Evolutionary conservation across 2,329 filamentous ascomycete species (phyloP).

Genomic region (Penicillium sp.): DNA sequence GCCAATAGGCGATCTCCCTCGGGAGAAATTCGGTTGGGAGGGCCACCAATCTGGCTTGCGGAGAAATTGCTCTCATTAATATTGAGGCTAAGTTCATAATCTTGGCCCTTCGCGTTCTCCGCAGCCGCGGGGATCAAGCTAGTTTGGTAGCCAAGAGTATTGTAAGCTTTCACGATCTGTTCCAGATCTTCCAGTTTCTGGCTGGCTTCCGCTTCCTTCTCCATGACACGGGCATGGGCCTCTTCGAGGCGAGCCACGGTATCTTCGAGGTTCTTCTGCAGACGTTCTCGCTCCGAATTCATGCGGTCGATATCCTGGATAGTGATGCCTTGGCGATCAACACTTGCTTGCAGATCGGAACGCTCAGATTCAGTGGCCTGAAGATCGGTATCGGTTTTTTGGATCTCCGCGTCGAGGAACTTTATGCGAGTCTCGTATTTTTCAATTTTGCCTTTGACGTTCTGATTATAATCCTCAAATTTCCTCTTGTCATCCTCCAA

Average conservation of each 20-base stretch:
- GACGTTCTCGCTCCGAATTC: conserved; percentile 88
- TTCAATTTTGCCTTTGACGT: conserved; percentile 79
- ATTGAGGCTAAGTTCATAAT: conserved; percentile 83
- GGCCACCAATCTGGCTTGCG: conserved; percentile 56
- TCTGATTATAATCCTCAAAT: conserved; percentile 90
- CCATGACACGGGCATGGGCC: conserved; percentile 74
- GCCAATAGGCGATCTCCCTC: conserved; percentile 76
- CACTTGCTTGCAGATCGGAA: conserved; percentile 73
- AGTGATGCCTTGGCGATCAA: conserved; percentile 91
- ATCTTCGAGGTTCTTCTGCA: conserved; percentile 84
- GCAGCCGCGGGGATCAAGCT: conserved; percentile 84
- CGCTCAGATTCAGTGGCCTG: conserved; percentile 81
- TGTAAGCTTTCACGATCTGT: conserved; percentile 83
- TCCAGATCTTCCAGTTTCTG: conserved; percentile 90
- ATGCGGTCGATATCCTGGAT: conserved; percentile 99
- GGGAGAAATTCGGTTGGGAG: conserved; percentile 48
- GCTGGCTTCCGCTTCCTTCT: conserved; percentile 86
- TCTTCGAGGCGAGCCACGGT: conserved; percentile 78
- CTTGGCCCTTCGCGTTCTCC: conserved; percentile 76
- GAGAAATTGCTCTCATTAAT: conserved; percentile 80
- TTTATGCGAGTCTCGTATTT: conserved; percentile 82
- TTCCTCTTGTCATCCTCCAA: conserved; percentile 93
- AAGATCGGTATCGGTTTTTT: conserved; percentile 73
- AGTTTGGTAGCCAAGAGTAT: conserved; percentile 90
- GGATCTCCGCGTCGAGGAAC: conserved; percentile 81